Conservation (phyloP, 2,329 filamentous ascomycete species). For the Magnaporthales sp. region DNA sequence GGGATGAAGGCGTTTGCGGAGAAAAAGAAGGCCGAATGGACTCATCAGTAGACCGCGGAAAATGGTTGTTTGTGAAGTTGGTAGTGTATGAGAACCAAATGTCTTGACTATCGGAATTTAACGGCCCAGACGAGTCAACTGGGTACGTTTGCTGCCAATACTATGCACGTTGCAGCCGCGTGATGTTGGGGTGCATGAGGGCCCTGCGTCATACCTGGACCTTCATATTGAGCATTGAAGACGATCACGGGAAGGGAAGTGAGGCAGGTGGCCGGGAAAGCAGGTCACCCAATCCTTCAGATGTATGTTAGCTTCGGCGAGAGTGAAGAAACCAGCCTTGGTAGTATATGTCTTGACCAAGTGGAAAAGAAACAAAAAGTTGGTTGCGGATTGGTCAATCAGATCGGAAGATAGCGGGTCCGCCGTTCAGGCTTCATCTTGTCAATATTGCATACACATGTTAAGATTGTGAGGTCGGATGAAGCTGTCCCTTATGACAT, state of each 20-base stretch:
- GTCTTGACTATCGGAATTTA: background rate
- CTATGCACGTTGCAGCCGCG: background rate
- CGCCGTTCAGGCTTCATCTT: background rate
- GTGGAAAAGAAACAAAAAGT: background rate
- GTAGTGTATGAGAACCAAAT: background rate
- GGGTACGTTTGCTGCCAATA: background rate
- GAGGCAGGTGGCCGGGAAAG: background rate
- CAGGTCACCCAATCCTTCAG: background rate
- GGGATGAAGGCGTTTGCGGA: slow-evolving; percentile 92
- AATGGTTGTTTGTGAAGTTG: background rate
- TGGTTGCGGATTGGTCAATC: background rate
- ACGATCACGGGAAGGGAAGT: background rate
- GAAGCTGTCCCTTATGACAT: background rate
- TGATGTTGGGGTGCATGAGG: background rate
- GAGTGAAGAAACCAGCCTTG: background rate
- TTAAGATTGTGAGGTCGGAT: background rate
- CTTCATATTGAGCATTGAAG: background rate
- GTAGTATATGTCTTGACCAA: background rate
- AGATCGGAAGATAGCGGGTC: background rate
- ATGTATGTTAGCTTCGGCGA: background rate
- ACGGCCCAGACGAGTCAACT: background rate
- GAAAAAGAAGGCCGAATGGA: slow-evolving; percentile 92
- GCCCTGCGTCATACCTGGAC: background rate
- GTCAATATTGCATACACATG: background rate
- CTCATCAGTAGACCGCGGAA: slow-evolving; percentile 50